Base-by-base conservation (phyloP, 768 basidiomycete genomes). In the button mushroom (Agaricus bisporus) region DNA sequence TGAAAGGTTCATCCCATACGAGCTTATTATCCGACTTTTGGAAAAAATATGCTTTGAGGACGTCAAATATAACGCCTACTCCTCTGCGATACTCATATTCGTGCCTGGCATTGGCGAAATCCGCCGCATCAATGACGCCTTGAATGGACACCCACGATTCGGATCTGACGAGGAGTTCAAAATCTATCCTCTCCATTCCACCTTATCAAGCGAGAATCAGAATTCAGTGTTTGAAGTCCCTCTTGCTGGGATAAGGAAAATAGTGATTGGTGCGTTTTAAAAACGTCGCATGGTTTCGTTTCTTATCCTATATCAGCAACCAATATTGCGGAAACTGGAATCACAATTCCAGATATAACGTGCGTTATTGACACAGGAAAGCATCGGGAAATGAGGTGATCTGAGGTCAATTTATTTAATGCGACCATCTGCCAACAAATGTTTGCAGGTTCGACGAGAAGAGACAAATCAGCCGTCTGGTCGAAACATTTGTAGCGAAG, bases 281-380 rank as follows among this genome's bases (percentile, higher is more conserved):
- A 51, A 55, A 50, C 54, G 51, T 43, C 7, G 12, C 14, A 28
- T n/a, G 25, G 7, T 5, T 32, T 32, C 9, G 36, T 14, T 37
- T 39, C 48, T 51, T 43, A 53, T 58, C 28, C 20, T 36, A 37
- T 53, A 51, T 15, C 57, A 92, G 90, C 90, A 2, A 92, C 91
- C 32, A 92, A 95, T 63, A 92, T 95, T 60, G 89, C 92, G 14
- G 95, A 99, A 69, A 99, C 95, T 12, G 95, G 95, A 60, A 91
- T 99, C 51, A 99, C 97, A 1, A 99, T 99, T 51, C 95, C 95
- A 5, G 97, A 99, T 61, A 90, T 97, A 55, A 95, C 94, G 8
- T 94, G 92, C 59, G 95, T 98, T 20, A 92, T 98, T 56, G 95
- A 99, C 63, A 82, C 85, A 0, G 94, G 95, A 45, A 93, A 90